A percentile compares a stretch with the other conserved stretches of the same genome.
Conservation (phyloP, 148 eudicot species). For the Simmondsia chinensis region DNA sequence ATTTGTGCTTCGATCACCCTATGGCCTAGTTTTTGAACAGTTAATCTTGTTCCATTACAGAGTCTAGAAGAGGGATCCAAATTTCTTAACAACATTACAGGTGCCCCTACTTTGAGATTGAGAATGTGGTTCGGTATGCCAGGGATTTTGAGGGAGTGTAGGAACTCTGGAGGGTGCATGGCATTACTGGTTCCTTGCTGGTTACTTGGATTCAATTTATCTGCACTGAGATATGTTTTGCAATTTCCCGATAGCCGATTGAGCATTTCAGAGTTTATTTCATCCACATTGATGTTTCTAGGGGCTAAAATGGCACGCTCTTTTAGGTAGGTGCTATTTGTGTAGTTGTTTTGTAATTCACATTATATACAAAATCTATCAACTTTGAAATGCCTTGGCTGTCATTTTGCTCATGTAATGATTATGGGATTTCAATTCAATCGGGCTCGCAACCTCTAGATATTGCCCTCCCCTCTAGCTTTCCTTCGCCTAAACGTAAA, state of each 20-base stretch:
- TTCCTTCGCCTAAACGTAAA: too few relatives aligned
- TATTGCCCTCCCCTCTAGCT: too few relatives aligned
- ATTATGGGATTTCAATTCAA: neutral
- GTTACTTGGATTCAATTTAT: neutral
- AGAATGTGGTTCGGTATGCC: neutral
- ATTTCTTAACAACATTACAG: slow-evolving; percentile 1
- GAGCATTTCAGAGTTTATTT: neutral
- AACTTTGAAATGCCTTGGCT: neutral
- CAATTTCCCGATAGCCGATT: neutral
- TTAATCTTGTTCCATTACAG: slow-evolving; percentile 5
- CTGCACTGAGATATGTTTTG: neutral
- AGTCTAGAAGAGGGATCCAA: neutral
- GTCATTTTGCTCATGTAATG: neutral
- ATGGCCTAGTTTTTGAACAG: neutral
- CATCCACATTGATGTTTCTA: slow-evolving; percentile 1
- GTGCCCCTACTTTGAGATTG: neutral
- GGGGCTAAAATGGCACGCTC: slow-evolving; percentile 9
- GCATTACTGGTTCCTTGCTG: neutral
- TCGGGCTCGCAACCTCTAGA: too few relatives aligned
- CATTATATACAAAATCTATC: neutral
- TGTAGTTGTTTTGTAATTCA: neutral
- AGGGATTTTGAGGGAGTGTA: neutral
- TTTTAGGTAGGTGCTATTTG: neutral
- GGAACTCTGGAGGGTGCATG: neutral
- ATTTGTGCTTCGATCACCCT: neutral